Percentiles rank a stretch among this genome's conserved stretches.
Evolutionary conservation across 306 rosid genomes (phyloP).

Genomic region (Senna siamea): DNA sequence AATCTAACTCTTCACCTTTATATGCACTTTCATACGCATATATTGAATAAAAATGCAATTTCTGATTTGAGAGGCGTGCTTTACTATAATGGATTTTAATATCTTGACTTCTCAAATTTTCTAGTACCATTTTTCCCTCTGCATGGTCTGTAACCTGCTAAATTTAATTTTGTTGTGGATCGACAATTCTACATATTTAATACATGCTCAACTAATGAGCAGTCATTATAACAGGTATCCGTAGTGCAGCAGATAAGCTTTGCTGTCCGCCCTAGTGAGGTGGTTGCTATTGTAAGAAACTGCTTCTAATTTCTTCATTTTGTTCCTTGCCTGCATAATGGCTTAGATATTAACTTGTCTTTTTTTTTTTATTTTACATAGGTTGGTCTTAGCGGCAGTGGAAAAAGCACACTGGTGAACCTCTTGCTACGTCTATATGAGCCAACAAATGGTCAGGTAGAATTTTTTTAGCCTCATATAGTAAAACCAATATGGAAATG

Average conservation of each 20-base stretch:
- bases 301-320: conserved; percentile 32
- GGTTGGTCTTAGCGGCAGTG: conserved; percentile 99
- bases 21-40: conserved; percentile 9
- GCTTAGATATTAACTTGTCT: conserved; percentile 34
- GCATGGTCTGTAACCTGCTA: conserved; percentile 19
- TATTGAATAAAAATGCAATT: conserved; percentile 19
- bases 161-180: conserved; percentile 28
- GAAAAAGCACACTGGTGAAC: conserved; percentile 95
- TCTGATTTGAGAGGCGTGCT: conserved; percentile 2
- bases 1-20: not conserved
- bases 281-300: conserved; percentile 88
- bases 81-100: not conserved
- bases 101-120: not conserved
- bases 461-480: conserved; percentile 28
- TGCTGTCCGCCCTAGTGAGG: conserved; percentile 77
- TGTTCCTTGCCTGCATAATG: conserved; percentile 34
- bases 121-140: conserved; percentile 21
- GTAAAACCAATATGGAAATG: not conserved
- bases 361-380: conserved; percentile 41
- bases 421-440: conserved; percentile 94
- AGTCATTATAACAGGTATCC: conserved; percentile 61
- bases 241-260: conserved; percentile 74
- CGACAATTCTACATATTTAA: not conserved
- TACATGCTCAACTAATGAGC: conserved; percentile 32
- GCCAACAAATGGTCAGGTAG: conserved; percentile 95